Evolutionary conservation across 352 stramenopile genomes (phyloP).

Genomic region (Phytophthora foliorum): DNA sequence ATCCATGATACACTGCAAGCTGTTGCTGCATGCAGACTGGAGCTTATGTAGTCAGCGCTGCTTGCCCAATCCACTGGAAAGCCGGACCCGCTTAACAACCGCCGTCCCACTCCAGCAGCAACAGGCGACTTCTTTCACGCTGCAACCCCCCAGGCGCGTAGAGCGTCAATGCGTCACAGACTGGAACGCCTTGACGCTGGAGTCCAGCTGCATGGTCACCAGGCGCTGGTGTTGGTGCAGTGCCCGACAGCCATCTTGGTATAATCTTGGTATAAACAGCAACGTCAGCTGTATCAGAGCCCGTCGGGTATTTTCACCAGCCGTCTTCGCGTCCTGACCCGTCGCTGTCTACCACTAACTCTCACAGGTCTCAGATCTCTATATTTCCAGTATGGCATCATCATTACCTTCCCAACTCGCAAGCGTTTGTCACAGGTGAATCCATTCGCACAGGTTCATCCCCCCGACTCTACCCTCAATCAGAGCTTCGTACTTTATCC

Average conservation of each 20-base stretch:
- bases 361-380: slow-evolving; percentile 2
- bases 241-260: slow-evolving; percentile 22
- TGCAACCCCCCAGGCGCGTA: slow-evolving; percentile 10
- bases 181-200: too few relatives aligned
- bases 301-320: slow-evolving; percentile 14
- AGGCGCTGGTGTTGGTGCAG: background rate
- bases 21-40: slow-evolving; percentile 15
- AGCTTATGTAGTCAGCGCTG: slow-evolving; percentile 25
- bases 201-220: slow-evolving; percentile 8
- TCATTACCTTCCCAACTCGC: background rate
- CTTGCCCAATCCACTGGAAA: slow-evolving; percentile 26
- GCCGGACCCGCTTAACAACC: slow-evolving; percentile 21
- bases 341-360: too few relatives aligned
- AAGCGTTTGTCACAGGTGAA: background rate
- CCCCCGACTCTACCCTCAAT: slow-evolving; percentile 1
- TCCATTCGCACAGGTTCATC: background rate
- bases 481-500: slow-evolving; percentile 7
- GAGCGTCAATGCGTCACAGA: background rate
- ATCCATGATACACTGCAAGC: background rate
- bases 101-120: slow-evolving; percentile 24
- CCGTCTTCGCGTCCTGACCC: background rate
- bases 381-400: background rate
- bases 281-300: slow-evolving; percentile 3
- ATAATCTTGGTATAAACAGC: slow-evolving; percentile 19
- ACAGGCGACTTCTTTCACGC: slow-evolving; percentile 8